These are phyloP conservation scores for Nemania sp. DNA, from an alignment of 2,329 filamentous ascomycete species.

Conservation along the genomic window DNA sequence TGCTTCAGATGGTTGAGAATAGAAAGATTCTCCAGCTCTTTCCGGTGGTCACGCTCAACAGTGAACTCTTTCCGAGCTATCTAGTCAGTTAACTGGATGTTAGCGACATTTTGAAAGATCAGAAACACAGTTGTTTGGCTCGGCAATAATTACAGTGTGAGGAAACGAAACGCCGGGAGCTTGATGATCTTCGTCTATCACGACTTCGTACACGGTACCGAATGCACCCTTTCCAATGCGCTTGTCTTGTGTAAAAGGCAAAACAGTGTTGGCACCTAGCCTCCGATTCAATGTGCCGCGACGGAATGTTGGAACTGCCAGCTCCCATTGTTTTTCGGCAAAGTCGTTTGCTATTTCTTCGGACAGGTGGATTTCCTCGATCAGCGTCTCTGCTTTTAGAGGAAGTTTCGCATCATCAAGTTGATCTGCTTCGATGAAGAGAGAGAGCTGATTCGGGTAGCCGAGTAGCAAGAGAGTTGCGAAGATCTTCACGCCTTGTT, in stretches of 20 bases:
- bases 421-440: constrained; percentile 15
- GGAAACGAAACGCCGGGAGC: neutral
- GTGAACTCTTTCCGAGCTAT: constrained; percentile 16
- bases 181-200: constrained; percentile 11
- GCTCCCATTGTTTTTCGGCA: constrained; percentile 15
- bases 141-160: neutral
- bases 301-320: constrained; percentile 11
- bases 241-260: constrained; percentile 2
- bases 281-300: constrained; percentile 3
- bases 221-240: constrained; percentile 9
- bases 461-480: constrained; percentile 7
- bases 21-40: constrained; percentile 9
- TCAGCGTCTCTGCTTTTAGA: neutral
- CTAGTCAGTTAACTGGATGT: neutral
- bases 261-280: neutral
- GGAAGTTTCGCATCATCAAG: constrained; percentile 18
- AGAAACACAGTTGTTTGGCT: neutral
- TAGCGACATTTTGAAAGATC: neutral
- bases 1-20: constrained; percentile 17
- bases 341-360: constrained; percentile 10
- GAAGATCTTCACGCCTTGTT: constrained; percentile 4
- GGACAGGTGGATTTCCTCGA: constrained; percentile 1
- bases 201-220: constrained; percentile 8
- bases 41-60: neutral
- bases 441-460: neutral